A percentile compares a stretch with the other conserved stretches of the same genome.
These are phyloP conservation scores for Xylaria flabelliformis DNA, from an alignment of 495 filamentous ascomycete species.

Conservation along the genomic window DNA sequence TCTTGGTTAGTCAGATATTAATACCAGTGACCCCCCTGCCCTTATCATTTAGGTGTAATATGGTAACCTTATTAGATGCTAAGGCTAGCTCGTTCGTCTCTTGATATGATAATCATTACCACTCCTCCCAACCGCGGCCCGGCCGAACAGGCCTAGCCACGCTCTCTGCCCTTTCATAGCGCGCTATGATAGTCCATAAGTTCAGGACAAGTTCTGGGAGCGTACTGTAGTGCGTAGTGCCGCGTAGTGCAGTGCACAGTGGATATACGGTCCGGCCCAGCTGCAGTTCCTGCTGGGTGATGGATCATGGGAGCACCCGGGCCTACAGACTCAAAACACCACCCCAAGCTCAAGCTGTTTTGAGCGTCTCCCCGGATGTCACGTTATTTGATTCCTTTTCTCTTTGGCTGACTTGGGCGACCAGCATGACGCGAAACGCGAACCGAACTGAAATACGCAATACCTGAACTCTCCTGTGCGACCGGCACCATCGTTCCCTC, in stretches of 20 bases:
- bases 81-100: neutral
- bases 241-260: neutral
- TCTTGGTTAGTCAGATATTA: constrained; percentile 8
- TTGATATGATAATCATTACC: neutral
- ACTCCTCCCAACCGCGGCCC: neutral
- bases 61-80: neutral
- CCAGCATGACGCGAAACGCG: constrained; percentile 31
- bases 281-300: neutral
- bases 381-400: constrained; percentile 15
- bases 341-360: constrained; percentile 21
- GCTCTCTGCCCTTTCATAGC: neutral
- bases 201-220: neutral
- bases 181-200: neutral
- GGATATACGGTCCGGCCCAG: neutral
- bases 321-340: constrained; percentile 6
- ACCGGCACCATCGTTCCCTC: constrained; percentile 20
- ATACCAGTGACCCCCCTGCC: neutral
- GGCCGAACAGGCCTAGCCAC: neutral
- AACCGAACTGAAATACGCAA: constrained; percentile 26
- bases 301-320: constrained; percentile 4
- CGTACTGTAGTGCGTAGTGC: neutral
- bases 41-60: neutral
- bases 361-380: constrained; percentile 22
- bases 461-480: constrained; percentile 23
- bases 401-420: constrained; percentile 24